Conservation (phyloP, 148 eudicot genomes). For the Rhododendron williamsianum region DNA sequence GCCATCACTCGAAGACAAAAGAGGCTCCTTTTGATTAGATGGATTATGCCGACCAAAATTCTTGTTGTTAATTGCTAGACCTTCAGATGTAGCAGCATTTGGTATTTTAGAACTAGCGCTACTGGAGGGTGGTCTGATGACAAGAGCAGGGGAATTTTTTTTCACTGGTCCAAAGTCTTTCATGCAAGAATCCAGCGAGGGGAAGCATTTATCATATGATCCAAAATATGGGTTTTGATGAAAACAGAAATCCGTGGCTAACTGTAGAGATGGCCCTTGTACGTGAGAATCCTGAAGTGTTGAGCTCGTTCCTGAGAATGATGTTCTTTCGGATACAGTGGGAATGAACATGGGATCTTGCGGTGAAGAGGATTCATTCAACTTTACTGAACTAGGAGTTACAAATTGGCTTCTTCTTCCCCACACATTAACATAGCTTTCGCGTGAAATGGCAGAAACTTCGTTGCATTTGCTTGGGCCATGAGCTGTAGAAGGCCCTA, state of each 20-base stretch:
- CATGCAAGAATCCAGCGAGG: slow-evolving; percentile 29
- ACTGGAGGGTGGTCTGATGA: slow-evolving; percentile 32
- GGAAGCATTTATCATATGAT: slow-evolving; percentile 30
- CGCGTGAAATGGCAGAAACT: slow-evolving; percentile 16
- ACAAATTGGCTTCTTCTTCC: slow-evolving; percentile 32
- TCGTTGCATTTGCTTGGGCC: slow-evolving; percentile 17
- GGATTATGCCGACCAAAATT: slow-evolving; percentile 17
- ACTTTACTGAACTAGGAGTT: slow-evolving; percentile 19
- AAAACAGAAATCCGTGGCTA: slow-evolving; percentile 21
- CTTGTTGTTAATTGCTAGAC: slow-evolving; percentile 13
- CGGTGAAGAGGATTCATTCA: slow-evolving; percentile 16
- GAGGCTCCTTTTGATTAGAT: neutral
- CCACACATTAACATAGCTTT: slow-evolving; percentile 25
- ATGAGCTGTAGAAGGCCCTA: slow-evolving; percentile 22
- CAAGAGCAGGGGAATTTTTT: slow-evolving; percentile 37
- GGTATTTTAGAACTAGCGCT: slow-evolving; percentile 15
- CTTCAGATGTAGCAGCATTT: slow-evolving; percentile 21
- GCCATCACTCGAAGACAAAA: neutral
- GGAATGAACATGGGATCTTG: slow-evolving; percentile 23
- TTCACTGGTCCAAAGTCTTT: slow-evolving; percentile 28
- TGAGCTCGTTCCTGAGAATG: slow-evolving; percentile 14
- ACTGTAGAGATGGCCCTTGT: slow-evolving; percentile 30
- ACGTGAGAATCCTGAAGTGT: slow-evolving; percentile 28
- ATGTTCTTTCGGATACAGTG: slow-evolving; percentile 18
- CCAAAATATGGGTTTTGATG: slow-evolving; percentile 21